Evolutionary conservation across 208 protist species (phyloP), one percentile per base, ranked within the genome.

Genomic region (Acanthamoeba sp.): DNA sequence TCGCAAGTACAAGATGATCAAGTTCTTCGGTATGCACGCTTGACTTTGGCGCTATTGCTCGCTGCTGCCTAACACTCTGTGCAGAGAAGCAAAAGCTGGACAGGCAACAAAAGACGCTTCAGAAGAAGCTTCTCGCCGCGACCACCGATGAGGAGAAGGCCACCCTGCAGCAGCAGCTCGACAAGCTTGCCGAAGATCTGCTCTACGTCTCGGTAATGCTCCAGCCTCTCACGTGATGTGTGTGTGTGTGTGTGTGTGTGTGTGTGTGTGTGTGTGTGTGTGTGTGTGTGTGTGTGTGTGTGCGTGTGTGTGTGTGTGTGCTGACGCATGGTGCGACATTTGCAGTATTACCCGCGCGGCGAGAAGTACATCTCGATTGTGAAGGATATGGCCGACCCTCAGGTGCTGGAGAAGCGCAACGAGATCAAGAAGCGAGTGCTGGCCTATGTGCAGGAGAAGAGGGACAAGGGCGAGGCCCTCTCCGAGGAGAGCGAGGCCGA

Each of bases 1-100:
- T 10, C 62, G 62, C n/a, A 69, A 69, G 29, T 69, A 69, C 62
- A 69, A 69, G 62, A 69, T 69, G 62, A 34, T 69, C 62, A 69
- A 69, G 62, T 69, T 69, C 62, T 69, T 69, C 7, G 62, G 62
- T 69, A 69, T 22, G 55, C 22, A 22, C 22, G 12, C 16, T 62
- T 12, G 16, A 62, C 55, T 12, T 27, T 62, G 16, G 55, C 45
- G 5, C 45, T 10, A 3, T 48, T 10, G 45, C 45, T 6, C 9
- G 45, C 45, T 50, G 45, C 45, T 76, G 66, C 10, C 0, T 76
- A 2, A 7, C 55, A 29, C 22, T 62, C 14, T 22, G 48, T 29
- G 14, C 36, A 76, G 66, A 76, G 36, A 76, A 20, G 66, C 66
- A 76, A 29, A 29, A 76, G 66, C 66, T 76, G 66, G 22, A 38